phyloP scores from a whole-genome alignment of 208 protist genomes.

The Herpetomonas samuelpessoai region DNA sequence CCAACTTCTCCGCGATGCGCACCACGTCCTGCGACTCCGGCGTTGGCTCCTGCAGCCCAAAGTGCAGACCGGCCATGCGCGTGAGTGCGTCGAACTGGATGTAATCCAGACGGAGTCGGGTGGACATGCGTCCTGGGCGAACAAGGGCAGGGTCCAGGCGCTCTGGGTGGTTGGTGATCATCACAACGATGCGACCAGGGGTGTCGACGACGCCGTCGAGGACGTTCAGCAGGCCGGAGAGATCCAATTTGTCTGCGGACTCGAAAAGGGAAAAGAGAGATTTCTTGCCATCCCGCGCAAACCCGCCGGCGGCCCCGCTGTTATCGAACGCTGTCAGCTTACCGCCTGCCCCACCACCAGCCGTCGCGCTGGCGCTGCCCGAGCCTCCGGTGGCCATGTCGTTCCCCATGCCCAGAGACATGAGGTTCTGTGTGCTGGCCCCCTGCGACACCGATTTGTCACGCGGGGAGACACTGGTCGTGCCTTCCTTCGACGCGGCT shows the following conservation, averaged over 20 bases:
- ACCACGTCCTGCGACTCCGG: constrained; percentile 4
- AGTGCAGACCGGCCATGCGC: constrained; percentile 78
- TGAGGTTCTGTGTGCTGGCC: no score
- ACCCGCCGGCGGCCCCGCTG: background rate
- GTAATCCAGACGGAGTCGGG: constrained; percentile 69
- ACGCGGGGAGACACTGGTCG: no score
- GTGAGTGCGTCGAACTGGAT: constrained; percentile 44
- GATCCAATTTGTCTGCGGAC: constrained; percentile 61
- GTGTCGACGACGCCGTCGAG: constrained; percentile 89
- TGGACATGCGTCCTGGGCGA: constrained; percentile 82
- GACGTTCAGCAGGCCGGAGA: constrained; percentile 88
- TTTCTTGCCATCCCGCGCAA: constrained; percentile 8
- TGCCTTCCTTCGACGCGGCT: no score
- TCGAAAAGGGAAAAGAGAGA: constrained; percentile 41
- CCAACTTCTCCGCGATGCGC: constrained; percentile 14
- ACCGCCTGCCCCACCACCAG: no score
- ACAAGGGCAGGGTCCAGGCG: constrained; percentile 86
- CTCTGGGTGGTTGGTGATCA: constrained; percentile 88
- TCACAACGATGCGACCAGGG: constrained; percentile 80
- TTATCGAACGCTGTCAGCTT: constrained; percentile 7
- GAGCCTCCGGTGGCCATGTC: no score
- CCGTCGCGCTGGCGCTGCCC: no score
- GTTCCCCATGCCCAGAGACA: no score
- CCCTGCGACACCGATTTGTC: no score
- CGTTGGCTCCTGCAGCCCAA: constrained; percentile 39